phyloP scores from a whole-genome alignment of 805 yeast species.

The Candida sithepensis region DNA sequence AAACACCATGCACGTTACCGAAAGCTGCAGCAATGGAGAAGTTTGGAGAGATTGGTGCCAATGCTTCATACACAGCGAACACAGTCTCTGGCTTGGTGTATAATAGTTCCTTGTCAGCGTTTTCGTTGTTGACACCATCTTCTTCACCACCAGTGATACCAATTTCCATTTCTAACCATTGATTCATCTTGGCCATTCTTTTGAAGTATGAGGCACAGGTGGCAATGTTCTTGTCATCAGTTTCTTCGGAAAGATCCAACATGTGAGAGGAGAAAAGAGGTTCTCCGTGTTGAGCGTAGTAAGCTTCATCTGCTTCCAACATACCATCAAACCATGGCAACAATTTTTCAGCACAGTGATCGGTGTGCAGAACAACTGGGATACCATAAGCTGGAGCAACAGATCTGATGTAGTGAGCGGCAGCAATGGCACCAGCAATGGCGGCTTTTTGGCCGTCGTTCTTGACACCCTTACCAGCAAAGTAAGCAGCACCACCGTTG shows the following conservation, averaged over 20 bases:
- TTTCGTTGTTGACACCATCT: constrained; percentile 99
- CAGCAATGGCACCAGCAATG: constrained; percentile 91
- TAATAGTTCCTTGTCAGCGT: constrained; percentile 78
- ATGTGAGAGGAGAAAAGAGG: constrained; percentile 98
- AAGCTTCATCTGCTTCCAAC: constrained; percentile 94
- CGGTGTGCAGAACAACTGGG: constrained; percentile 96
- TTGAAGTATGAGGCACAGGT: constrained; percentile 92
- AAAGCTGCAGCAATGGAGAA: constrained; percentile 99
- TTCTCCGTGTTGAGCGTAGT: constrained; percentile 80
- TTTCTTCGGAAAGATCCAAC: constrained; percentile 96
- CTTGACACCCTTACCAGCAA: constrained; percentile 98
- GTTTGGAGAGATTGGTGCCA: constrained; percentile 89
- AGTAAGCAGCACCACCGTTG: constrained; percentile 99
- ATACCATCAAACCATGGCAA: constrained; percentile 99
- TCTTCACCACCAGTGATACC: constrained; percentile 99
- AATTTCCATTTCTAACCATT: constrained; percentile 99
- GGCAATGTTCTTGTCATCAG: constrained; percentile 92
- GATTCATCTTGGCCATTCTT: constrained; percentile 90
- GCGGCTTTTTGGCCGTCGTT: constrained; percentile 93
- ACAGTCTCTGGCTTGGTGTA: constrained; percentile 97
- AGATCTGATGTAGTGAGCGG: constrained; percentile 95
- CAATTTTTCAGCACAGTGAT: constrained; percentile 98
- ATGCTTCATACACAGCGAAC: constrained; percentile 84
- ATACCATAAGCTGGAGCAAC: constrained; percentile 95
- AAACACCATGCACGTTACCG: constrained; percentile 99